Conservation (phyloP, 345 rosid genomes). For the Anastatica hierochuntica region DNA sequence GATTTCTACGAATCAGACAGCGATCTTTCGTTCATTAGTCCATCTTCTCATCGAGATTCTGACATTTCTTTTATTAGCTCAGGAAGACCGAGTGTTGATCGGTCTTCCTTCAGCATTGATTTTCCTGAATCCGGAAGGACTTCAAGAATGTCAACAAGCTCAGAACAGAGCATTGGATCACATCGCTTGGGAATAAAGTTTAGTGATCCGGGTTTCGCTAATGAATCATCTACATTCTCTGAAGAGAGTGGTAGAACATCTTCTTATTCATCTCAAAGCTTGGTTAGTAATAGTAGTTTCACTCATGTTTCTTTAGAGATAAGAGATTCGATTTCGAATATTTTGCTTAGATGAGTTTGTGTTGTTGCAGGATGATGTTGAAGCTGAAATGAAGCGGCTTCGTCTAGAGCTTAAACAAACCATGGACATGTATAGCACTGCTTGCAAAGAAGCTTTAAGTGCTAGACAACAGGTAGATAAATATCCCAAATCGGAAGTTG, state of each 20-base stretch:
- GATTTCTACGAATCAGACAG: constrained; percentile 51
- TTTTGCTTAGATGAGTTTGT: neutral
- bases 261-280: constrained; percentile 43
- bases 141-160: constrained; percentile 46
- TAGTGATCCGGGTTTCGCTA: constrained; percentile 28
- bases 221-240: constrained; percentile 39
- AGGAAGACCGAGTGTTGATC: constrained; percentile 64
- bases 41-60: constrained; percentile 34
- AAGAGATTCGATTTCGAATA: neutral
- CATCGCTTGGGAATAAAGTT: constrained; percentile 38
- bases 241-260: constrained; percentile 53
- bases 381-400: constrained; percentile 81
- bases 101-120: constrained; percentile 39
- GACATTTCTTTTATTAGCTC: constrained; percentile 80
- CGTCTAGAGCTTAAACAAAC: constrained; percentile 84
- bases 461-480: constrained; percentile 66
- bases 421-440: constrained; percentile 79
- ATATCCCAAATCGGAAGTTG: no score
- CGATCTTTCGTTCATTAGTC: constrained; percentile 54
- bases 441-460: constrained; percentile 78
- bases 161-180: constrained; percentile 58
- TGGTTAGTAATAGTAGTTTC: constrained; percentile 32
- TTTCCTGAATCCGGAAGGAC: constrained; percentile 35
- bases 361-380: constrained; percentile 60
- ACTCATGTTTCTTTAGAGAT: neutral